Base-by-base conservation (phyloP, 371 early-diverging fungal species). In the Zopfochytrium polystomum region DNA sequence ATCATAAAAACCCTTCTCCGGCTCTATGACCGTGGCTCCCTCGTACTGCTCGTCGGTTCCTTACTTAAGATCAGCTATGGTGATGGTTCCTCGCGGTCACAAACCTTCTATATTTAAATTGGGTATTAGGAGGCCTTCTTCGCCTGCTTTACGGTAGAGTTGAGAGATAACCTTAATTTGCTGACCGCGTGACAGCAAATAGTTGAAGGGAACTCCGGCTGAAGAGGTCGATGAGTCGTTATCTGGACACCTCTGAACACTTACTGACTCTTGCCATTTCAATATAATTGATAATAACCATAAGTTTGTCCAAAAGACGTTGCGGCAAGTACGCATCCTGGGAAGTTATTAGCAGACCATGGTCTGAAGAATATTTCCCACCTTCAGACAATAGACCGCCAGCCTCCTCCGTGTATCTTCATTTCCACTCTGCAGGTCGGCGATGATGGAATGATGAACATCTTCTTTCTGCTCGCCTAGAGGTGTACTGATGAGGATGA, bases 1-100 rank as follows among this genome's bases (percentile, higher is more conserved):
- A 56, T 90, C 87, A 71, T 99, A 99, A 67, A 90, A 99, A 9
- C 99, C 99, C 66, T 85, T 90, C 46, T 85, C 82, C 26, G 99
- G 99, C 48, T 99, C 99, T 76, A 99, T 96, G 35, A 99, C 99
- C 11, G 91, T 96, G 13, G 98, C 99, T 43, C 99, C 99, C 76
- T 97, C 97, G 70, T 94, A 99, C 52, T 87, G 87, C 49, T 90
- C 90, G n/a, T 95, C 93, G 18, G 76, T 73, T 3, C 87, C 88
- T 82, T 27, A 20, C 33, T 35, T 1, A 47, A 15, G 22, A 56
- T 22, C 44, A 58, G 27, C 2, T 26, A 18, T 0, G 15, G 18
- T 9, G 27, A 32, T 3, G 18, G 1, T 42, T 9, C 11, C 42
- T 9, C 27, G n/a, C 15, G 29, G 26, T 13, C 18, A 33, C 48